These are phyloP conservation scores for Cicer bijugum DNA, from an alignment of 306 rosid species.

Conservation along the genomic window DNA sequence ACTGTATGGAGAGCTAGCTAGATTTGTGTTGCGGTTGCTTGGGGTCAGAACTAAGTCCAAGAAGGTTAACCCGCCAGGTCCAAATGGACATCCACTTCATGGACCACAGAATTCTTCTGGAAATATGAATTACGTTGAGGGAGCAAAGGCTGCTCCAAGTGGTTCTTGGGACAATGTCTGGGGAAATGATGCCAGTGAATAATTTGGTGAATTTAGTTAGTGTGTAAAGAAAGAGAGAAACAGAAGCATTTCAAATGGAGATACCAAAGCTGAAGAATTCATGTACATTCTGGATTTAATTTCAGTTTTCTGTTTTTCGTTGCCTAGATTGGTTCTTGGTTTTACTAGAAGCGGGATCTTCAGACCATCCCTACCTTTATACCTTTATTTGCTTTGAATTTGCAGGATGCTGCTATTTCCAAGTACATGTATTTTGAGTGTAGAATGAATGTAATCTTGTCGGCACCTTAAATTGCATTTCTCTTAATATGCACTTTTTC, in stretches of 20 bases:
- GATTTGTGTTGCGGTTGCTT: slow-evolving; percentile 78
- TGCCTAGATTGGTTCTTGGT: slow-evolving; percentile 31
- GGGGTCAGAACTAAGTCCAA: slow-evolving; percentile 67
- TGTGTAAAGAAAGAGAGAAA: slow-evolving; percentile 39
- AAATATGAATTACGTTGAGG: slow-evolving; percentile 67
- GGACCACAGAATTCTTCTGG: slow-evolving; percentile 50
- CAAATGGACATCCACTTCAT: slow-evolving; percentile 62
- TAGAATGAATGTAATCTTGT: slow-evolving; percentile 3
- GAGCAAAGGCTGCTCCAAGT: slow-evolving; percentile 66
- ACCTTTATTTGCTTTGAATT: slow-evolving; percentile 38
- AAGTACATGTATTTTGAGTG: slow-evolving; percentile 29
- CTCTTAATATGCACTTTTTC: slow-evolving; percentile 9
- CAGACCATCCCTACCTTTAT: slow-evolving; percentile 25
- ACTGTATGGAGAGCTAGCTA: slow-evolving; percentile 91
- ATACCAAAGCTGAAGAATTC: slow-evolving; percentile 16
- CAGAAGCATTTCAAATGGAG: slow-evolving; percentile 32
- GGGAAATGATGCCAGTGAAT: slow-evolving; percentile 58
- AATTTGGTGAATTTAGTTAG: slow-evolving; percentile 42
- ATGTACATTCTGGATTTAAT: slow-evolving; percentile 36
- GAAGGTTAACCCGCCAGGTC: slow-evolving; percentile 61
- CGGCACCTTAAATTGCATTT: neutral
- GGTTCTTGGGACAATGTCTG: slow-evolving; percentile 95
- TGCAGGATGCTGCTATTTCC: slow-evolving; percentile 32
- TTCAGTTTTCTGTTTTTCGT: slow-evolving; percentile 39
- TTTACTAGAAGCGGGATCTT: slow-evolving; percentile 39